A percentile compares a stretch with the other conserved stretches of the same genome.
These are phyloP conservation scores for Penicillium taxi DNA, from an alignment of 495 filamentous ascomycete species.

Conservation along the genomic window DNA sequence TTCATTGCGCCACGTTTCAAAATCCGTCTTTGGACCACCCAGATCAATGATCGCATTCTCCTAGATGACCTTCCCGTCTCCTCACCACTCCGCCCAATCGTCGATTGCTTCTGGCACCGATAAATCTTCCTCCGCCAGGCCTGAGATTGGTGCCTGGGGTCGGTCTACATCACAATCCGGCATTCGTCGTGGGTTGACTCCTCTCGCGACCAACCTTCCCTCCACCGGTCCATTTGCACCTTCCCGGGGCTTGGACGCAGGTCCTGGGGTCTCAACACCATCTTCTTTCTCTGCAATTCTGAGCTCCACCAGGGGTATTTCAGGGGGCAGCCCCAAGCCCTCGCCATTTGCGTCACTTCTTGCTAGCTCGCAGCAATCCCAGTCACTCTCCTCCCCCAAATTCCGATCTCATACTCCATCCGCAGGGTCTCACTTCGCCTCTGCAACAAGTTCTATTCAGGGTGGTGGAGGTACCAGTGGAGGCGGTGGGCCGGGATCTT, in stretches of 20 bases:
- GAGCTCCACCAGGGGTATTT: constrained; percentile 40
- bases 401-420: constrained; percentile 55
- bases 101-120: constrained; percentile 53
- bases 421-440: constrained; percentile 51
- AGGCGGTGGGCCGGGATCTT: constrained; percentile 47
- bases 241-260: constrained; percentile 39
- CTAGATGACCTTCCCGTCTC: constrained; percentile 59
- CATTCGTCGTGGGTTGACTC: constrained; percentile 54
- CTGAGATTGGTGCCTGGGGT: constrained; percentile 56
- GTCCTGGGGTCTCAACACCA: constrained; percentile 39
- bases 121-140: constrained; percentile 48
- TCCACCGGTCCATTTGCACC: constrained; percentile 38
- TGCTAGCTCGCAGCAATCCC: constrained; percentile 50
- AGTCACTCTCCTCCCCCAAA: constrained; percentile 52
- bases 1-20: constrained; percentile 31
- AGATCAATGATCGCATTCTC: constrained; percentile 54
- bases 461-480: constrained; percentile 55
- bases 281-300: constrained; percentile 53
- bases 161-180: constrained; percentile 48
- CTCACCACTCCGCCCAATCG: constrained; percentile 54
- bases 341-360: constrained; percentile 49
- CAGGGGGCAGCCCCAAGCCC: constrained; percentile 44
- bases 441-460: constrained; percentile 46
- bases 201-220: constrained; percentile 51
- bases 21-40: constrained; percentile 36